Conservation (phyloP, 2,329 filamentous ascomycete genomes). For the Pseudogymnoascus sp. region DNA sequence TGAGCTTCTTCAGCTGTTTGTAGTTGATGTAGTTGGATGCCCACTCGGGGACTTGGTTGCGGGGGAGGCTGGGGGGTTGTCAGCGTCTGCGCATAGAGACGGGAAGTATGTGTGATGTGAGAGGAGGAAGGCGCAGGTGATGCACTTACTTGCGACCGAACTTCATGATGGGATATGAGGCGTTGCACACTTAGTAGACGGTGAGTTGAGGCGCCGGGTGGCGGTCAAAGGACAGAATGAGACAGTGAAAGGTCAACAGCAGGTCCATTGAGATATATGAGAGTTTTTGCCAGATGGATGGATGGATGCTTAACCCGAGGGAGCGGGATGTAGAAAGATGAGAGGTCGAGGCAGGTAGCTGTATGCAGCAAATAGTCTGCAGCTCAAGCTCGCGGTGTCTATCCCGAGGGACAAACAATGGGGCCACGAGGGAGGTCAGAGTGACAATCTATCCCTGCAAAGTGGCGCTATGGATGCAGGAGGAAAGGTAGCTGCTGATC, state of each 20-base stretch:
- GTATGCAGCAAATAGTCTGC: neutral
- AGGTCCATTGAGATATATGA: constrained; percentile 6
- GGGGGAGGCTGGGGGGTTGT: constrained; percentile 48
- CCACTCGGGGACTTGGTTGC: constrained; percentile 84
- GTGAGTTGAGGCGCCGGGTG: neutral
- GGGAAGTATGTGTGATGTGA: neutral
- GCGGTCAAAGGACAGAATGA: constrained; percentile 4
- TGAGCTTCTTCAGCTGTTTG: constrained; percentile 87
- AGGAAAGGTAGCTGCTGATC: neutral
- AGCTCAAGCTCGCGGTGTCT: neutral
- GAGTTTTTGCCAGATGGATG: neutral
- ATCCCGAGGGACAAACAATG: neutral
- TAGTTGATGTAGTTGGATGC: constrained; percentile 79
- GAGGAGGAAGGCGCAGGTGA: constrained; percentile 12
- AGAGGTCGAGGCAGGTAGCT: neutral
- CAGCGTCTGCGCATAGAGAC: neutral
- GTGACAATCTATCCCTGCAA: constrained; percentile 4
- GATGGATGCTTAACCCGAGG: neutral
- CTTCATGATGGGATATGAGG: constrained; percentile 40
- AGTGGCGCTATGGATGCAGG: constrained; percentile 2
- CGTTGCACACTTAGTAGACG: neutral
- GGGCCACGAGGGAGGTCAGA: neutral
- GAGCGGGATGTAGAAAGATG: neutral
- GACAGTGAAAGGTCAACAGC: neutral
- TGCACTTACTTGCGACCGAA: constrained; percentile 50